Base-by-base conservation (phyloP, 441 rosid genomes). In the Gossypium schwendimanii region DNA sequence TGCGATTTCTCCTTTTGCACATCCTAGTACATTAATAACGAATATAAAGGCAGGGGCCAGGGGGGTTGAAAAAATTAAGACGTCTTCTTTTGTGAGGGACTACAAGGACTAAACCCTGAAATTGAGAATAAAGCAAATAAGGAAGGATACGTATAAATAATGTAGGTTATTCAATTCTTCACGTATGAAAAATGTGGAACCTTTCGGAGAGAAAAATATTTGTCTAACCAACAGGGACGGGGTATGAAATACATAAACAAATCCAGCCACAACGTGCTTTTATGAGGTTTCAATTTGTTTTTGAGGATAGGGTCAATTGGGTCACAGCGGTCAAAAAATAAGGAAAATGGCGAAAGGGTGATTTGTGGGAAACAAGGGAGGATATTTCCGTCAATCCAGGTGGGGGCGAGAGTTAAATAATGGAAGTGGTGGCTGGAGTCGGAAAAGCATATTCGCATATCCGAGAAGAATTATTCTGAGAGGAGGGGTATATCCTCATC, bases 401-500 rank as follows among this genome's bases (percentile, higher is more conserved):
- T 0, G 45, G 0, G n/a, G 8, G 44, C 6, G 6, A 9, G 60
- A n/a, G 6, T 50, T 15, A 9, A 15, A 28, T 68, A 52, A 65
- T 39, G 4, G 20, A 53, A 7, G 55, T 0, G 55, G 72, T 76
- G 77, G 21, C 52, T 4, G 70, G 49, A 7, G 44, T 60, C 14
- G 15, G 53, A 41, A 68, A 60, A 41, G 89, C 86, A 88, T 87
- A 90, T 88, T 83, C 89, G 95, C 57, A 87, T 88, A 88, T 85
- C 70, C 89, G 17, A 3, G 52, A 62, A 12, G 92, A 81, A 89
- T 84, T n/a, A 85, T 88, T 31, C 92, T 47, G 41, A 7, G 7
- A 54, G 80, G 39, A 20, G 72, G 70, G 57, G 85, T 7, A 85
- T 78, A 84, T 85, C 18, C 88, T 61, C 70, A 44, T 54, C 50